A percentile compares a stretch with the other conserved stretches of the same genome.
These are phyloP conservation scores for Aquilaria sinensis DNA, from an alignment of 345 rosid genomes.

Conservation along the genomic window DNA sequence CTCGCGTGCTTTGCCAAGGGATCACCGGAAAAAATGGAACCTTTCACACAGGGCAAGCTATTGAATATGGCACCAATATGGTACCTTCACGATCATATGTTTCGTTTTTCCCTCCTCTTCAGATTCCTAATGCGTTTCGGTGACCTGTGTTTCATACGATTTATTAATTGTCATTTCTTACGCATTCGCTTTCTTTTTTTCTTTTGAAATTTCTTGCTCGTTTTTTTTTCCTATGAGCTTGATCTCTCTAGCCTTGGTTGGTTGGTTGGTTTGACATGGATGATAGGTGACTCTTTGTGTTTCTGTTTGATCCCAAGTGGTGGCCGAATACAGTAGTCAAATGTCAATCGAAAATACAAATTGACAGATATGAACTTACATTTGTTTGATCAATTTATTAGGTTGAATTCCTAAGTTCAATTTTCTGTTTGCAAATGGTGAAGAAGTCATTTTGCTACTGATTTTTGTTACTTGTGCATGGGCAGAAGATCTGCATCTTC, in stretches of 20 bases:
- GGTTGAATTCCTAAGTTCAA: too few species aligned
- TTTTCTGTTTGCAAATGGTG: too few species aligned
- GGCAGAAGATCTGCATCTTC: not conserved
- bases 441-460: too few species aligned
- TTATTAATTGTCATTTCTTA: not conserved
- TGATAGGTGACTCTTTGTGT: too few species aligned
- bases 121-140: too few species aligned
- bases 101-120: not conserved
- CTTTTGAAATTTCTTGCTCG: not conserved
- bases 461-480: too few species aligned
- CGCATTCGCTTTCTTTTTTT: not conserved
- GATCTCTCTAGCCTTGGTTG: not conserved
- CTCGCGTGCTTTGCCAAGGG: constrained; percentile 91
- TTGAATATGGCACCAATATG: constrained; percentile 97
- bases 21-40: constrained; percentile 95
- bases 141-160: too few species aligned
- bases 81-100: constrained; percentile 20
- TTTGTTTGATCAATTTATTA: too few species aligned
- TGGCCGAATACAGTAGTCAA: too few species aligned
- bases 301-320: too few species aligned
- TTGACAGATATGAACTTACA: too few species aligned
- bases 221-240: not conserved
- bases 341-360: too few species aligned
- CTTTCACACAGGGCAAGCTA: constrained; percentile 96
- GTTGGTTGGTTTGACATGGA: not conserved